A percentile compares a stretch with the other conserved stretches of the same genome.
phyloP scores from a whole-genome alignment of 225 moss, liverwort and hornwort species.

The Pseudoscleropodium purum region DNA sequence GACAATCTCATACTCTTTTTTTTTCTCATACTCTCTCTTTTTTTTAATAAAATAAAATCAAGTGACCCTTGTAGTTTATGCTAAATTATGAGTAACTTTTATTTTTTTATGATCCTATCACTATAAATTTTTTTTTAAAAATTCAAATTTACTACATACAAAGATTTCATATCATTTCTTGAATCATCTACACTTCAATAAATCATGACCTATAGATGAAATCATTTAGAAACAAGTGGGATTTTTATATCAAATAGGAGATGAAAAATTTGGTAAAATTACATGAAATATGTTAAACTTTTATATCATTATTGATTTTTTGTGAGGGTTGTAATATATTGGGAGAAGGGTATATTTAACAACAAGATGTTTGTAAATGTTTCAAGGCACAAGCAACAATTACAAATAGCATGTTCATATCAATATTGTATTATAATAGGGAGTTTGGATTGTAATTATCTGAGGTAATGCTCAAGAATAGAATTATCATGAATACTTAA shows the following conservation, averaged over 20 bases:
- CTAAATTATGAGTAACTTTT: neutral
- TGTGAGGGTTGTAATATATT: rapidly evolving
- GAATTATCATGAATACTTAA: neutral
- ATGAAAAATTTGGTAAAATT: neutral
- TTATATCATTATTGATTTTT: neutral
- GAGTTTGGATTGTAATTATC: neutral
- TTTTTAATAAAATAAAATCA: neutral
- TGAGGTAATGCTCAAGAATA: neutral
- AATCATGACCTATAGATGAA: neutral
- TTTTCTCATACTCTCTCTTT: too few relatives aligned
- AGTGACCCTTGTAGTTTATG: neutral
- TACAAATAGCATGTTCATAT: neutral
- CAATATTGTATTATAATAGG: too few relatives aligned
- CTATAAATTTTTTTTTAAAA: neutral
- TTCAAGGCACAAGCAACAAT: neutral
- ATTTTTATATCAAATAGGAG: neutral
- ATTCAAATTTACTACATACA: neutral
- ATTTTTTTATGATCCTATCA: neutral
- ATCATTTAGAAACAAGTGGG: rapidly evolving
- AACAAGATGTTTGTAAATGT: neutral
- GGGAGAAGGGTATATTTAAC: neutral
- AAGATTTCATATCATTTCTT: neutral
- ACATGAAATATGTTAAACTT: too few relatives aligned
- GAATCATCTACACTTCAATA: neutral
- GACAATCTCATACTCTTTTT: too few relatives aligned